Evolutionary conservation across 345 rosid genomes (phyloP), one percentile per base, ranked within the genome.

Genomic region (Syzygium jambos): DNA sequence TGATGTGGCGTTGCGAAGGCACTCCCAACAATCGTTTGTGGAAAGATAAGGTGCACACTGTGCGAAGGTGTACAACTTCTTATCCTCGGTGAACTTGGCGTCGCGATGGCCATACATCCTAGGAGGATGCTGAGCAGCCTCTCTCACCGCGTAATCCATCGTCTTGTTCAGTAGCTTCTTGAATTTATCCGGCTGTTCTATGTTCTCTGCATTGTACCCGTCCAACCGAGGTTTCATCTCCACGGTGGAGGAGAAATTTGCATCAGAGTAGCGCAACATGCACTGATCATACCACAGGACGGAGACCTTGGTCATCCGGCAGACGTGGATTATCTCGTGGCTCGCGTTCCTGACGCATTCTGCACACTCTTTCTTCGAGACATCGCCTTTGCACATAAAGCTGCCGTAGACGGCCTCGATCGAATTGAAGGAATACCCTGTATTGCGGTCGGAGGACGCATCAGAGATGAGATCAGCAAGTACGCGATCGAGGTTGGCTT

Each of bases 251-350:
- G 86, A 86, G 89, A 89, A 87, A 27, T 85, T 34, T 23, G 25
- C 25, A 23, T 88, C 27, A 6, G 92, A 88, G 87, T 92, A 92
- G 16, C 85, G 86, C 38, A 92, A 25, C 88, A 65, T 51, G 89
- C 93, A 92, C 84, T 87, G 13, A 27, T 92, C 93, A 19, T 90
- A 90, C 93, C 91, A 90, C 11, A 92, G 49, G 85, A 89, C 77
- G n/a, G 90, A 88, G 16, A 85, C 51, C 17, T 41, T 84, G 22
- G 84, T 49, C 34, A 51, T 29, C 4, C 53, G 61, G 68, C 92
- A 92, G 0, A 5, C 3, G 17, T 14, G 78, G 2, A 0, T 65
- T 85, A 88, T 52, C 2, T 34, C 6, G 59, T 55, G 51, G 5
- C 85, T 84, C 21, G 92, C 92, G 4, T 34, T 56, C 2, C 0